phyloP scores from a whole-genome alignment of 164 flowering plant species.

The grape (Vitis vinifera) region DNA sequence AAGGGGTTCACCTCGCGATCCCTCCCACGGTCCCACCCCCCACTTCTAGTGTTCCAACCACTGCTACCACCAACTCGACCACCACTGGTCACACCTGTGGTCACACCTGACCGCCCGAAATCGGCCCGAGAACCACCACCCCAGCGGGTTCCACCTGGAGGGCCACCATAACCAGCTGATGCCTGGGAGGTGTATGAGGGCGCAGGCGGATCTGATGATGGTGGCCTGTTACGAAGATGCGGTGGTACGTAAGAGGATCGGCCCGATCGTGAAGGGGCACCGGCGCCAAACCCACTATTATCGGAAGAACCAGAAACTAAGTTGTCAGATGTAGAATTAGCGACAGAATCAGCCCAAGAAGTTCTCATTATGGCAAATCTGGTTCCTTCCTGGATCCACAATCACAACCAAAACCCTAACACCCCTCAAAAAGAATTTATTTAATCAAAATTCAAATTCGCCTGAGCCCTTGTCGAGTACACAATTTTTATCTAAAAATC shows the following conservation, averaged over 20 bases:
- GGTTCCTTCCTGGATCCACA: background rate
- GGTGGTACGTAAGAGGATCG: slow-evolving; percentile 42
- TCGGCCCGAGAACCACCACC: slow-evolving; percentile 27
- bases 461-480: too few relatives aligned
- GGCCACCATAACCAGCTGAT: slow-evolving; percentile 12
- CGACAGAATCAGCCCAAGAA: slow-evolving; percentile 33
- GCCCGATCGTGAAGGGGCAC: slow-evolving; percentile 6
- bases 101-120: slow-evolving; percentile 11
- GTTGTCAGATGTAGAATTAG: slow-evolving; percentile 27
- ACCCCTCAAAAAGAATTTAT: background rate
- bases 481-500: too few relatives aligned
- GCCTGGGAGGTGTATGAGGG: slow-evolving; percentile 9
- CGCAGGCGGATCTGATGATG: slow-evolving; percentile 26
- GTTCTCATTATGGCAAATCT: slow-evolving; percentile 11
- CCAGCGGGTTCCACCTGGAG: slow-evolving; percentile 22
- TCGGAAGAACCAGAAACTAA: slow-evolving; percentile 19
- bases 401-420: background rate
- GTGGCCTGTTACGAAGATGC: slow-evolving; percentile 41
- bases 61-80: slow-evolving; percentile 21
- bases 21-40: slow-evolving; percentile 57
- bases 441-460: too few relatives aligned
- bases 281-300: slow-evolving; percentile 7
- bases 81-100: slow-evolving; percentile 17
- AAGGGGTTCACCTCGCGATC: slow-evolving; percentile 68
- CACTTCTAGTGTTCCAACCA: slow-evolving; percentile 40